Evolutionary conservation across 108 stramenopile genomes (phyloP), one percentile per base, ranked within the genome.

Genomic region (Cyclotella kingstonii): DNA sequence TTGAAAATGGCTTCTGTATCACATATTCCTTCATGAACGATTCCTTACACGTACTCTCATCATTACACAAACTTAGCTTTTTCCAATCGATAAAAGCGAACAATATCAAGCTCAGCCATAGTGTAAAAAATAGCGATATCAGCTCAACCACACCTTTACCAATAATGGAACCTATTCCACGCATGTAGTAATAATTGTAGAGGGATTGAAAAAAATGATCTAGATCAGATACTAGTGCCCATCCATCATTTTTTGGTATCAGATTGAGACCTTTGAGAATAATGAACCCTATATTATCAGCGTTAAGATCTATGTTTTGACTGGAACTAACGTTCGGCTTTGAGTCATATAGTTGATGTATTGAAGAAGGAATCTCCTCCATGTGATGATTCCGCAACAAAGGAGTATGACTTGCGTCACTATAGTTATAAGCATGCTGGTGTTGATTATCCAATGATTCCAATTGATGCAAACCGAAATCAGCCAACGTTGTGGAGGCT

Each of bases 131-230:
- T 21, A 98, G 69, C 4, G 93, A 83, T 3, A 81, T 39, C 3
- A 97, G 63, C 45, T 94, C 88, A 4, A 94, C 93, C 11, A 89
- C 49, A 8, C 93, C 94, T 39, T 82, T 76, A 18, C 91, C 86
- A 5, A 95, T 59, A 17, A 95, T 95, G 40, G 94, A 80, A 2
- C 77, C 71, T 17, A 98, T 53, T 25, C 97, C 97, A n/a, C 93
- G 80, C 57, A 87, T 77, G 53, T 91, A 86, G 67, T 95, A 96
- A 63, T 94, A 97, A 28, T 73, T 77, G 78, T 98, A 98, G 54
- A 98, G 52, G 10, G 81, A 77, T 8, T 71, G 63, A 55, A 96
- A 87, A 65, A 95, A 97, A 6, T 81, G 58, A 66, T 97, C 96
- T 14, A 93, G 71, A 68, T 97, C 90, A 6, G 89, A 66, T 1